Conservation (phyloP, 257 asterid genomes). For the Vinca minor region DNA sequence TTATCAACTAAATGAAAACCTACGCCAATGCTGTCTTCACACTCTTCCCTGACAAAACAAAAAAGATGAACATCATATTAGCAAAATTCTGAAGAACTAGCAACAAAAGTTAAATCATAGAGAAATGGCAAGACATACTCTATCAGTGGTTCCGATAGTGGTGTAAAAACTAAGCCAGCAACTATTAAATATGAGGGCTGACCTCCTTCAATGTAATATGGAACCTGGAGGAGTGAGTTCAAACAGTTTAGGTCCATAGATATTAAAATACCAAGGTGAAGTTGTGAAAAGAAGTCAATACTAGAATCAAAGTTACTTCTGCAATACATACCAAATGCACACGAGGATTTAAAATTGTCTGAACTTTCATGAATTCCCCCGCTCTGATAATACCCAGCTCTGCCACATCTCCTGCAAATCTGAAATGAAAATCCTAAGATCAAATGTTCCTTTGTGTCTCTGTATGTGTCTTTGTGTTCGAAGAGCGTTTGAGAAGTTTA, state of each 20-base stretch:
- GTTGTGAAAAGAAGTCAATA: neutral
- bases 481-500: neutral
- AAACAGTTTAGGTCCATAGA: constrained; percentile 13
- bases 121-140: constrained; percentile 44
- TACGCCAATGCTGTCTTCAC: constrained; percentile 92
- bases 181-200: constrained; percentile 85
- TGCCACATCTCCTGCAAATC: constrained; percentile 75
- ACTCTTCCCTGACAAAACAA: constrained; percentile 60
- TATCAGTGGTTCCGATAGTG: constrained; percentile 85
- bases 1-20: neutral
- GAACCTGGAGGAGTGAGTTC: constrained; percentile 53
- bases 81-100: constrained; percentile 9
- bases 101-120: neutral
- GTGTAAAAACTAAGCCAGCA: constrained; percentile 98
- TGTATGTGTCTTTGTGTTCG: neutral
- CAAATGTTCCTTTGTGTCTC: neutral
- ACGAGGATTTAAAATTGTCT: constrained; percentile 60
- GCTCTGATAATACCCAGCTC: constrained; percentile 79
- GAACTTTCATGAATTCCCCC: constrained; percentile 62
- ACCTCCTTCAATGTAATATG: constrained; percentile 87
- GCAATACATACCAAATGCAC: constrained; percentile 60
- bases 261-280: constrained; percentile 13
- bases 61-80: neutral
- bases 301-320: neutral
- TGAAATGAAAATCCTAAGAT: constrained; percentile 22